phyloP scores from a whole-genome alignment of 768 basidiomycete species.

The Kwoniella sp. region DNA sequence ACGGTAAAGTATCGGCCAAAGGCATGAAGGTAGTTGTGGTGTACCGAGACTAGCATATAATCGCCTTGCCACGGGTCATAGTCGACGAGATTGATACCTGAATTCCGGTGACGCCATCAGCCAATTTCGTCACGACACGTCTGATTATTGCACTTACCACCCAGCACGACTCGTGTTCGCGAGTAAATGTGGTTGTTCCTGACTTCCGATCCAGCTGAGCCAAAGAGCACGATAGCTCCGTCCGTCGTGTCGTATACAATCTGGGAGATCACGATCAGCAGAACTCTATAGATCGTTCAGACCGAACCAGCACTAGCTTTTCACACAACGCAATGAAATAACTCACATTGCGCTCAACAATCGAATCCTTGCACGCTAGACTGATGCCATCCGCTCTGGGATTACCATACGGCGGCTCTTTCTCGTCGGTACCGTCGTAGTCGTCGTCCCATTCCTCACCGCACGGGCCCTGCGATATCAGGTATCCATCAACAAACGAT shows the following conservation, averaged over 20 bases:
- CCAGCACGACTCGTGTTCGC: conserved; percentile 50
- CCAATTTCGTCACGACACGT: neutral
- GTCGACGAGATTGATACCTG: conserved; percentile 57
- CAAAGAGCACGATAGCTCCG: conserved; percentile 56
- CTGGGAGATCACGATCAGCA: conserved; percentile 23
- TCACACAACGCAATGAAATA: neutral
- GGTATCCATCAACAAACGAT: too few species aligned
- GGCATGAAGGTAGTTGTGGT: conserved; percentile 53
- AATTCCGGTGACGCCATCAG: too few species aligned
- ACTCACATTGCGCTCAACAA: conserved; percentile 55
- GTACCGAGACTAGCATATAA: conserved; percentile 50
- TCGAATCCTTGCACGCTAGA: conserved; percentile 56
- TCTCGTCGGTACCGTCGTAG: conserved; percentile 52
- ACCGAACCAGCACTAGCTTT: too few species aligned
- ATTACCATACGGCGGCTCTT: conserved; percentile 47
- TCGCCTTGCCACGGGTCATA: conserved; percentile 56
- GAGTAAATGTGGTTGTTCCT: conserved; percentile 52
- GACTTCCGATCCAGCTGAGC: conserved; percentile 52
- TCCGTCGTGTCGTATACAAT: conserved; percentile 56
- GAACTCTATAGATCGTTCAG: neutral
- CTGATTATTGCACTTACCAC: conserved; percentile 34
- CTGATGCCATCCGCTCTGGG: conserved; percentile 57
- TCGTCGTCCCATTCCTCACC: conserved; percentile 58
- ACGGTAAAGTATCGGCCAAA: conserved; percentile 52
- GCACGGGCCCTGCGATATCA: conserved; percentile 54